phyloP scores from a whole-genome alignment of 345 rosid genomes.

The Eucalyptus curtisii region DNA sequence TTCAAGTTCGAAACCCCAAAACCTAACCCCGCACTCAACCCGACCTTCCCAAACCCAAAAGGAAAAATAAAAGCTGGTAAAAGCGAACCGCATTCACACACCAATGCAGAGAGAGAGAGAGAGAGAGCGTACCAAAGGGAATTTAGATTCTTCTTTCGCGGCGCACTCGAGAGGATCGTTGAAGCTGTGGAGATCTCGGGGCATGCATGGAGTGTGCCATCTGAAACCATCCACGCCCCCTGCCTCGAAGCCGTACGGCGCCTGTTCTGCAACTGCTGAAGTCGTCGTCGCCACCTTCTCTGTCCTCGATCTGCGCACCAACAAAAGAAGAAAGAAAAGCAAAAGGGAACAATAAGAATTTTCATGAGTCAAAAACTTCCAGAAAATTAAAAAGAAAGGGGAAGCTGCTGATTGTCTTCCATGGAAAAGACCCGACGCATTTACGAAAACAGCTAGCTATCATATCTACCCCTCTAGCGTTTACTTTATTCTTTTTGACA shows the following conservation, averaged over 20 bases:
- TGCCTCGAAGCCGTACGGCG: not conserved
- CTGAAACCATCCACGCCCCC: not conserved
- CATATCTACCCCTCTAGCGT: not conserved
- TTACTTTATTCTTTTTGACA: not conserved
- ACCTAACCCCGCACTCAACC: not conserved
- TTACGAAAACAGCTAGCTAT: not conserved
- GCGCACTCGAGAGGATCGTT: not conserved
- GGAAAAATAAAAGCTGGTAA: not conserved
- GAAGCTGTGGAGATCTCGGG: not conserved
- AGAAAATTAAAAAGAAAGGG: not conserved
- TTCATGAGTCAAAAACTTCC: not conserved
- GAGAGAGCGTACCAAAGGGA: not conserved
- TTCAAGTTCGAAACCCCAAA: not conserved
- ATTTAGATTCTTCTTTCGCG: not conserved
- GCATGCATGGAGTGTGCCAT: not conserved
- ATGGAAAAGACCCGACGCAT: not conserved
- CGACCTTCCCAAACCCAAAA: not conserved
- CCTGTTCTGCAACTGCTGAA: not conserved
- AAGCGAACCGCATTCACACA: not conserved
- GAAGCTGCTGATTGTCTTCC: not conserved
- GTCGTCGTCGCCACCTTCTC: not conserved
- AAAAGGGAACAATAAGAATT: not conserved
- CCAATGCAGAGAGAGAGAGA: not conserved
- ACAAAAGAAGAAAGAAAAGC: not conserved
- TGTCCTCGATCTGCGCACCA: not conserved